Evolutionary conservation across 306 rosid species (phyloP).

Genomic region (Medicago arabica): DNA sequence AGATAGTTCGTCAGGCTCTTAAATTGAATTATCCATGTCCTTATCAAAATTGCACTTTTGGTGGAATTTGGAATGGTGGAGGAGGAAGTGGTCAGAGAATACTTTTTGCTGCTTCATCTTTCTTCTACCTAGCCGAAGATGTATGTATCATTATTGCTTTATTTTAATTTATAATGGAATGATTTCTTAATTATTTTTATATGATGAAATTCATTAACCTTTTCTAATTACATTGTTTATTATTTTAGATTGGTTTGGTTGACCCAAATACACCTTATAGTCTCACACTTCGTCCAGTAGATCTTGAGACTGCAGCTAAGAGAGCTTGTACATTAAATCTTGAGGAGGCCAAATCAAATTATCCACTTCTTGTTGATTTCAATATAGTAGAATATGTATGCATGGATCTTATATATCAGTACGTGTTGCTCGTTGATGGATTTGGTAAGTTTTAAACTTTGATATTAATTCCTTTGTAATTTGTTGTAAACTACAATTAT

Average conservation of each 20-base stretch:
- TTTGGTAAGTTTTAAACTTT: constrained; percentile 59
- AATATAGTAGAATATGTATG: constrained; percentile 61
- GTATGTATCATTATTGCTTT: constrained; percentile 41
- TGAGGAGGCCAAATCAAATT: constrained; percentile 55
- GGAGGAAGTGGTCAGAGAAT: constrained; percentile 77
- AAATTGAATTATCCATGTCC: constrained; percentile 57
- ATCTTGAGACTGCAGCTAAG: constrained; percentile 61
- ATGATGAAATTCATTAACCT: background rate
- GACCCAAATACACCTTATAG: constrained; percentile 48
- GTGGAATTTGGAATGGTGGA: constrained; percentile 87
- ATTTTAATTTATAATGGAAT: background rate
- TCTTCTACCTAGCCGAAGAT: constrained; percentile 74
- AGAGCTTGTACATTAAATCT: constrained; percentile 61
- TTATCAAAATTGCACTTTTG: constrained; percentile 76
- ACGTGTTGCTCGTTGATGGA: constrained; percentile 71
- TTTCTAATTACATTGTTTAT: constrained; percentile 7
- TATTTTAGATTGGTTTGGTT: constrained; percentile 63
- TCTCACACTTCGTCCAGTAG: constrained; percentile 48
- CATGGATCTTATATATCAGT: constrained; percentile 84
- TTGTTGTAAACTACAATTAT: background rate
- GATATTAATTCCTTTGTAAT: background rate
- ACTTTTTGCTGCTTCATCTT: constrained; percentile 70
- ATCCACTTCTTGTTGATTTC: constrained; percentile 28
- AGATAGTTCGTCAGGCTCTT: constrained; percentile 59
- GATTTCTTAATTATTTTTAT: background rate